Base-by-base conservation (phyloP, 306 rosid genomes). In the Glycine soja region DNA sequence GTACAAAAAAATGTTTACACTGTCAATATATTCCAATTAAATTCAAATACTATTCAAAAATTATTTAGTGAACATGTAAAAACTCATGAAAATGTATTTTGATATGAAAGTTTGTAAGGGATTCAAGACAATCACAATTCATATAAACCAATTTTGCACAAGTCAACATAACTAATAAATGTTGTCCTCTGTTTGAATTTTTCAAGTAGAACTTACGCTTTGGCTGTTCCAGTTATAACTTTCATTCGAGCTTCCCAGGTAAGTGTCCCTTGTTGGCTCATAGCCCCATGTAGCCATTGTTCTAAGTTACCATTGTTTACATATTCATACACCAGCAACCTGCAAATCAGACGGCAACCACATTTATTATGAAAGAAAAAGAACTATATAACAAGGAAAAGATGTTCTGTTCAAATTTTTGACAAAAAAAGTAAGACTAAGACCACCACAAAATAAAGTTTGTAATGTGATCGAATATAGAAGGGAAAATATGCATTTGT, bases 171-270 rank as follows among this genome's bases (percentile, higher is more conserved):
- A 58, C 70, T 36, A 36, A 67, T 2, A 5, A 50, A 52, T 18
- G 42, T 19, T 19, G n/a, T 15, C 54, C 52, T 51, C 15, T 19
- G 13, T 2, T 50, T 62, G 34, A 56, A 10, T 14, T 72, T 70
- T 81, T 58, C 54, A 72, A 38, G 80, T 32, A 72, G 61, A 82
- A 87, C 98, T 92, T 92, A 95, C 98, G 96, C 99, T 86, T 93
- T 93, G 46, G 95, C 99, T 45, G 99, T 95, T 70, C 98, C 94
- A 69, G 91, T 92, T 74, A 91, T 80, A 88, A 93, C 96, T 83
- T 95, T 95, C 95, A 93, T 88, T 67, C 98, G 95, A 4, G 97
- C 95, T 75, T 92, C 98, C 98, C 98, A 91, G 13, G 93, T 91
- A 80, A 92, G 89, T 78, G 76, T 81, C 51, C 97, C 98, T 48